phyloP scores from a whole-genome alignment of 169 alveolate genomes.

The Plasmodium gallinaceum region DNA sequence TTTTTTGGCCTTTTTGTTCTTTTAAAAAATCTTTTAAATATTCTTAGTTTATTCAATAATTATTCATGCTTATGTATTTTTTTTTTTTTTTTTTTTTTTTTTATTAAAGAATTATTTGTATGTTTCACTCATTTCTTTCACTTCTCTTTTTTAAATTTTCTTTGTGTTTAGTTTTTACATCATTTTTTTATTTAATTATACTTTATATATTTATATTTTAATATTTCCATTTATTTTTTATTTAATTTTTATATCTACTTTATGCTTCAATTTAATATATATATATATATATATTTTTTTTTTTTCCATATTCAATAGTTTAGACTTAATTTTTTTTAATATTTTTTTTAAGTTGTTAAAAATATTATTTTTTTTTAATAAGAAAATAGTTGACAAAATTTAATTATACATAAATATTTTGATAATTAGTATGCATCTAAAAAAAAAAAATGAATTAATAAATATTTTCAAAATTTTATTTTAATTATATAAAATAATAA shows the following conservation, averaged over 20 bases:
- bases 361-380: background rate
- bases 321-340: background rate
- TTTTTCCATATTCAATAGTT: background rate
- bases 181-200: background rate
- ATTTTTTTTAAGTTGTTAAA: constrained; percentile 13
- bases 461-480: background rate
- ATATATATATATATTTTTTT: background rate
- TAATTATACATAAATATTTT: background rate
- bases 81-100: constrained; percentile 16
- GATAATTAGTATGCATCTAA: too few species aligned
- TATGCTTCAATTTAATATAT: background rate
- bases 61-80: constrained; percentile 1
- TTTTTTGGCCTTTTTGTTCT: constrained; percentile 68
- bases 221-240: background rate
- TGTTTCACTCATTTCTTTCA: background rate
- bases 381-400: background rate
- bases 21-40: constrained; percentile 73
- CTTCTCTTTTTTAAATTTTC: background rate
- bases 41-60: constrained; percentile 1
- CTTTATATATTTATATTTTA: constrained; percentile 10
- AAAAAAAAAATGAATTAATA: background rate
- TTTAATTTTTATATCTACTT: background rate
- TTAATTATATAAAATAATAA: background rate
- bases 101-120: constrained; percentile 15
- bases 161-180: background rate